These are phyloP conservation scores for Marvania coccoides DNA, from an alignment of 139 green algal species.

Conservation along the genomic window DNA sequence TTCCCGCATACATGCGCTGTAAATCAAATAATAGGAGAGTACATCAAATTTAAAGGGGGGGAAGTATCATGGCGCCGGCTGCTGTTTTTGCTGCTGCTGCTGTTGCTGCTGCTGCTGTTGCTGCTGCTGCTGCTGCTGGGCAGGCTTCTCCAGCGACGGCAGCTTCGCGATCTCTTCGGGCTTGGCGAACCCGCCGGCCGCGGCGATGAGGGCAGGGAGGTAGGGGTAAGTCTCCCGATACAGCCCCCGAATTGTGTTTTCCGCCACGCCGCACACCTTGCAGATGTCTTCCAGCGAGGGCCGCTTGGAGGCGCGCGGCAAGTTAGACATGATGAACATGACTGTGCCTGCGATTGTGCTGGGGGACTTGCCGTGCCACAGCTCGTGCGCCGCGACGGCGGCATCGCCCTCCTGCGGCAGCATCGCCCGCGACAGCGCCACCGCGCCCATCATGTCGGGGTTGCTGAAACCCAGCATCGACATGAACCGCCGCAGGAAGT, in stretches of 20 bases:
- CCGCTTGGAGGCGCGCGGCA: slow-evolving; percentile 27
- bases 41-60: no score
- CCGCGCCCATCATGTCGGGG: slow-evolving; percentile 15
- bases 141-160: not conserved
- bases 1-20: no score
- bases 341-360: slow-evolving; percentile 63
- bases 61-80: no score
- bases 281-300: slow-evolving; percentile 23
- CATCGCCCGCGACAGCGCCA: slow-evolving; percentile 16
- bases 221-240: slow-evolving; percentile 40
- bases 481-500: slow-evolving; percentile 48
- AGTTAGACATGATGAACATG: slow-evolving; percentile 51
- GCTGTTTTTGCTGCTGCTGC: not conserved
- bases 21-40: no score
- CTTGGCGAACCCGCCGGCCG: slow-evolving; percentile 15
- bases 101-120: not conserved
- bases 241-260: slow-evolving; percentile 47
- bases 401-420: slow-evolving; percentile 12
- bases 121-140: not conserved
- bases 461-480: slow-evolving; percentile 20
- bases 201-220: slow-evolving; percentile 8
- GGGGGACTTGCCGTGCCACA: slow-evolving; percentile 65
- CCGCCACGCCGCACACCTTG: slow-evolving; percentile 38
- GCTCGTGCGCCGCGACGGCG: slow-evolving; percentile 12
- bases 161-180: slow-evolving; percentile 10